phyloP scores from a whole-genome alignment of 1,139 yeast genomes.

The Geotrichum reessii region DNA sequence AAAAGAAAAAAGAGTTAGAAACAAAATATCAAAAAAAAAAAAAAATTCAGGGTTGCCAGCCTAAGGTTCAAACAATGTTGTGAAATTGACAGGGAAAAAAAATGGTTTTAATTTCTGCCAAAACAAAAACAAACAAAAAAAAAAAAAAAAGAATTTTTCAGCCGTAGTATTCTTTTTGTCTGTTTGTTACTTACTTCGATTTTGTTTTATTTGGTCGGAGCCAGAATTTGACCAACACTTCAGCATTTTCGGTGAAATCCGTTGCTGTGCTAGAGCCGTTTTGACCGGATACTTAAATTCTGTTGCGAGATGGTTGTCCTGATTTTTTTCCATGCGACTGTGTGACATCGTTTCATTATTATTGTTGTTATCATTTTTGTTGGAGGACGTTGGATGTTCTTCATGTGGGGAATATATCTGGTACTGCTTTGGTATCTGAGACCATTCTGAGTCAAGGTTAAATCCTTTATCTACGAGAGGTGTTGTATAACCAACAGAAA shows the following conservation, averaged over 20 bases:
- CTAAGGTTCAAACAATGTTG: not conserved
- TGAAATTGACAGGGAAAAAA: not conserved
- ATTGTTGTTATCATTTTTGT: not conserved
- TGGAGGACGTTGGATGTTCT: not conserved
- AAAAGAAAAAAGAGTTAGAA: not conserved
- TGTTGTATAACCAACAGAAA: not conserved
- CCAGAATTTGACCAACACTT: not conserved
- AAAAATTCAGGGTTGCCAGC: not conserved
- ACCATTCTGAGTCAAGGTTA: not conserved
- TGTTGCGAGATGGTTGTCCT: not conserved
- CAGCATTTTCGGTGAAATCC: not conserved
- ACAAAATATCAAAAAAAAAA: not conserved
- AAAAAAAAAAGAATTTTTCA: not conserved
- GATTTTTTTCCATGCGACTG: not conserved
- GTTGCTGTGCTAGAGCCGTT: not conserved
- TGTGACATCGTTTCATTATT: not conserved
- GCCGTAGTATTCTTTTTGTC: not conserved
- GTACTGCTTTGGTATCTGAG: not conserved
- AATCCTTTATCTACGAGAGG: not conserved
- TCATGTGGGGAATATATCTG: not conserved
- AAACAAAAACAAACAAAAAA: too few species aligned
- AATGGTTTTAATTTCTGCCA: not conserved
- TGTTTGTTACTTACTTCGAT: not conserved
- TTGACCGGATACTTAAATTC: not conserved
- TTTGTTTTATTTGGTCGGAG: not conserved